Evolutionary conservation across 768 basidiomycete species (phyloP), one percentile per base, ranked within the genome.

Genomic region (Basidioascus undulatus): DNA sequence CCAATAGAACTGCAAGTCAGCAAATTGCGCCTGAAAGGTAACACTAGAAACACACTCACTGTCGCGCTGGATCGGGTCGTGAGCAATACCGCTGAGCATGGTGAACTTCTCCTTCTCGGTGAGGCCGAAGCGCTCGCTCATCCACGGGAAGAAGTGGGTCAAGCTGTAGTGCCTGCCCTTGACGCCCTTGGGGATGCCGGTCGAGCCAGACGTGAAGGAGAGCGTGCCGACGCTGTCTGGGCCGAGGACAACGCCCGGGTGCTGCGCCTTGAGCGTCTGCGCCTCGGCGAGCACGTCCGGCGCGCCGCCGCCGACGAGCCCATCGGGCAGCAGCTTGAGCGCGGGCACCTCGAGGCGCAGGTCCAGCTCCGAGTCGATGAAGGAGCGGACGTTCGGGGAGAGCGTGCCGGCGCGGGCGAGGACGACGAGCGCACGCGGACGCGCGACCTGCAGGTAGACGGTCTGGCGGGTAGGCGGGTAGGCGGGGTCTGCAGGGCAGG

Each of bases 141-240:
- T 96, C 92, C 92, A 98, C 2, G 87, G 87, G 70, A 96, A 96
- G 68, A 96, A 98, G 56, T 96, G 92, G 0, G 92, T 98, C 48
- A 98, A 61, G 49, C 79, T 83, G 59, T 79, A 96, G 57, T 98
- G 92, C 34, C 92, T 64, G 0, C 92, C 92, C 45, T 70, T 70
- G 16, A 98, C 89, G n/a, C 89, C 89, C 62, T 98, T 96, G 0
- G 92, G 92, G 35, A 96, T 84, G 23, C 92, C 89, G 0, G 92
- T 98, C 51, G 81, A 86, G 40, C 92, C 92, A 50, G 79, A 86
- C 1, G 92, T 98, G 62, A 98, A 98, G 1, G 81, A 84, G 20
- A 98, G 61, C 0, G 92, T 98, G 0, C 80, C 92, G 24, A 87
- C 64, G 46, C 79, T 84, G 52, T 98, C 92, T 5, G 89, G 92